These are phyloP conservation scores for Trichoderma sp. DNA, from an alignment of 2,329 filamentous ascomycete species.

Conservation along the genomic window DNA sequence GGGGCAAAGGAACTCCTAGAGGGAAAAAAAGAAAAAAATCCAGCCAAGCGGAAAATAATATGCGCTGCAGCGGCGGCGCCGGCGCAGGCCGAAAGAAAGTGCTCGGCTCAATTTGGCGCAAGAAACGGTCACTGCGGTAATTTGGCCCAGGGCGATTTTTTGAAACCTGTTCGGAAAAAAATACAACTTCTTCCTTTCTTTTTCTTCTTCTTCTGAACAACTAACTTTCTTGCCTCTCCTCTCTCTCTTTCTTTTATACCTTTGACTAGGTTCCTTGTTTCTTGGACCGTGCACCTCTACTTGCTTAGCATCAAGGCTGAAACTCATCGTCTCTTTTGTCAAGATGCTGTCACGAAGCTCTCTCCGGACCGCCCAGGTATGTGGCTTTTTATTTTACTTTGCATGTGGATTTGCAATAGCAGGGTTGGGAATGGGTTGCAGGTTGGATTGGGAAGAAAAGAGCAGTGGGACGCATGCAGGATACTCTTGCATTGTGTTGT, in stretches of 20 bases:
- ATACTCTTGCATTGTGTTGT: neutral
- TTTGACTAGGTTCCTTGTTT: slow-evolving; percentile 8
- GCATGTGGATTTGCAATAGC: neutral
- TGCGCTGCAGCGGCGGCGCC: slow-evolving; percentile 6
- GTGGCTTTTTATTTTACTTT: slow-evolving; percentile 30
- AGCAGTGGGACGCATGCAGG: neutral
- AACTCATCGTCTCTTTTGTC: slow-evolving; percentile 15
- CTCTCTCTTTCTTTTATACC: neutral
- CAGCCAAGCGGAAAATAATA: neutral
- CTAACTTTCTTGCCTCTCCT: neutral
- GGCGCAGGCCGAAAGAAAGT: slow-evolving; percentile 14
- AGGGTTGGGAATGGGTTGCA: neutral
- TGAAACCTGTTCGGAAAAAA: neutral
- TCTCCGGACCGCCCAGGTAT: slow-evolving; percentile 58
- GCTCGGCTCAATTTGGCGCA: slow-evolving; percentile 20
- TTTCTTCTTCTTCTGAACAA: neutral
- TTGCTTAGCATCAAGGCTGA: neutral
- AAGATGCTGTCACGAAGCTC: slow-evolving; percentile 63
- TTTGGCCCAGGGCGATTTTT: slow-evolving; percentile 1
- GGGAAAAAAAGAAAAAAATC: neutral
- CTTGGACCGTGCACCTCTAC: neutral
- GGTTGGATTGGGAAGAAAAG: neutral
- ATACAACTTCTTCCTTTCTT: neutral
- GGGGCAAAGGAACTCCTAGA: neutral
- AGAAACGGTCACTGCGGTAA: slow-evolving; percentile 15